These are phyloP conservation scores for Kandelia obovata DNA, from an alignment of 345 rosid species.

Conservation along the genomic window DNA sequence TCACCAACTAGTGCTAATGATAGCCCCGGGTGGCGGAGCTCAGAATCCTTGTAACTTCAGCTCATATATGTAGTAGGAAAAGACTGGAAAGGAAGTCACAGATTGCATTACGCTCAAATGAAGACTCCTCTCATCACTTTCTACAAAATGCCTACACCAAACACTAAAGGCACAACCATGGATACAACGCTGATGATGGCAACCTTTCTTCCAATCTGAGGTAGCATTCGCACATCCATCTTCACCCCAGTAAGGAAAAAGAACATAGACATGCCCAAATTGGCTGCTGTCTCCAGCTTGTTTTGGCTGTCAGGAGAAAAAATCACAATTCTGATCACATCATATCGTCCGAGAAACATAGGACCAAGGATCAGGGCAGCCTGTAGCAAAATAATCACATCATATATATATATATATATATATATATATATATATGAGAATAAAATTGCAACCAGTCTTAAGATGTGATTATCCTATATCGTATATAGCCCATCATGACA, in stretches of 20 bases:
- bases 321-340: background rate
- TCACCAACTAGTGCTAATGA: constrained; percentile 18
- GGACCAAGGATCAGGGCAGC: constrained; percentile 36
- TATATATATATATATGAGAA: too few relatives aligned
- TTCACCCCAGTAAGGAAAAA: constrained; percentile 31
- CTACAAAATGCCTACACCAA: background rate
- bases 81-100: constrained; percentile 30
- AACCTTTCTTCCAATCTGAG: constrained; percentile 21
- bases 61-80: constrained; percentile 30
- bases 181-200: constrained; percentile 17
- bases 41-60: constrained; percentile 33
- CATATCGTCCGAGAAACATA: constrained; percentile 19
- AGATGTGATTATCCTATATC: background rate
- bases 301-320: constrained; percentile 23
- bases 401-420: too few relatives aligned
- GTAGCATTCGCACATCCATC: constrained; percentile 21
- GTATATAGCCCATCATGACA: too few relatives aligned
- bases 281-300: constrained; percentile 9
- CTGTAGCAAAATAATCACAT: constrained; percentile 16
- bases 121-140: background rate
- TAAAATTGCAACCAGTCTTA: too few relatives aligned
- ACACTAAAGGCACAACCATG: background rate
- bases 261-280: constrained; percentile 27
- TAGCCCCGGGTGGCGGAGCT: constrained; percentile 34
- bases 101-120: constrained; percentile 13